Percentiles rank a stretch among this genome's conserved stretches.
Evolutionary conservation across 2,329 filamentous ascomycete species (phyloP).

Genomic region (Akanthomyces lecanii): DNA sequence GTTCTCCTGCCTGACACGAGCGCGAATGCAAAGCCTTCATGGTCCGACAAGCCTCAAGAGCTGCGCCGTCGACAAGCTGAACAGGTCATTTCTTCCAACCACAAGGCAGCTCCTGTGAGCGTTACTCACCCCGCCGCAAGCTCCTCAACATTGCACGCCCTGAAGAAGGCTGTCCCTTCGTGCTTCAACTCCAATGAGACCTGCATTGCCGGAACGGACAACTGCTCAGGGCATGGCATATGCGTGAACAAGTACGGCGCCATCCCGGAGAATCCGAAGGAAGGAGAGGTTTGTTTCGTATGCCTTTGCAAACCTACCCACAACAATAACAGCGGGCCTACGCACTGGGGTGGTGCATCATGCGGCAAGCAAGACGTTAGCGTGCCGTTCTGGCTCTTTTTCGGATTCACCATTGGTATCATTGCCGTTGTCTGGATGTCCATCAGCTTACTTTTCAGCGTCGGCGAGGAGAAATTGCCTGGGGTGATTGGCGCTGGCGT

Average conservation of each 20-base stretch:
- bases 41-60: constrained; percentile 39
- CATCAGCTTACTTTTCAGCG: constrained; percentile 73
- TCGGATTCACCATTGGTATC: constrained; percentile 66
- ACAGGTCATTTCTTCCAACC: constrained; percentile 39
- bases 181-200: constrained; percentile 70
- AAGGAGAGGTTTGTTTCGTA: constrained; percentile 59
- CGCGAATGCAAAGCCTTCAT: constrained; percentile 35
- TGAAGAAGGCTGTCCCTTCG: constrained; percentile 50
- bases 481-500: constrained; percentile 97
- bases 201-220: constrained; percentile 67
- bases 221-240: constrained; percentile 76
- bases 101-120: constrained; percentile 25
- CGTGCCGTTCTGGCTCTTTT: constrained; percentile 82
- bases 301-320: constrained; percentile 68
- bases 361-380: constrained; percentile 93
- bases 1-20: constrained; percentile 50
- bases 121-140: constrained; percentile 22
- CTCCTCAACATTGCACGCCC: constrained; percentile 34
- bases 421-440: constrained; percentile 64
- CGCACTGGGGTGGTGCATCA: constrained; percentile 76
- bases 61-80: constrained; percentile 48
- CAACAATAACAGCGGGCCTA: constrained; percentile 54
- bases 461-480: constrained; percentile 83
- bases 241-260: constrained; percentile 64
- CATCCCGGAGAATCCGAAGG: constrained; percentile 23